Evolutionary conservation across 768 basidiomycete genomes (phyloP).

Genomic region (Russula sp.): DNA sequence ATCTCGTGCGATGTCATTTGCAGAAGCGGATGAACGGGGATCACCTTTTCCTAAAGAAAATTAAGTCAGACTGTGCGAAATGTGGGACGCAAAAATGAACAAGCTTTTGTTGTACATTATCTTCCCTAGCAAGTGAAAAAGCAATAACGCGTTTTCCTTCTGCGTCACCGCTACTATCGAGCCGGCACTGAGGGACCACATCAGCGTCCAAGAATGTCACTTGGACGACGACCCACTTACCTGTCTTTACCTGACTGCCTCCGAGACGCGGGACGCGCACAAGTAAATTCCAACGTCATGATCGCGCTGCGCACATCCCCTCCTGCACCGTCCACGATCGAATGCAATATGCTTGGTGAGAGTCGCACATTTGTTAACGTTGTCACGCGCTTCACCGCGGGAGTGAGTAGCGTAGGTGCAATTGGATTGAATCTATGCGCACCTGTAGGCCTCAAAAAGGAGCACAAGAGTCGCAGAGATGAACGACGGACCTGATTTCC

Average conservation of each 20-base stretch:
- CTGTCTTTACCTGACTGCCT: constrained; percentile 34
- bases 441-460: constrained; percentile 1
- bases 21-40: constrained; percentile 48
- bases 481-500: constrained; percentile 70
- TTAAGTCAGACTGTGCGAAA: constrained; percentile 4
- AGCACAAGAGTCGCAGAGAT: background rate
- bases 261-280: constrained; percentile 37
- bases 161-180: constrained; percentile 67
- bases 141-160: constrained; percentile 75
- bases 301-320: constrained; percentile 93
- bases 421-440: constrained; percentile 81
- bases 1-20: constrained; percentile 60
- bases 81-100: constrained; percentile 24
- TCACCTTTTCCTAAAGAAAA: constrained; percentile 64
- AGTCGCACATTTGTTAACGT: constrained; percentile 34
- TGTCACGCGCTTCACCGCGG: constrained; percentile 63
- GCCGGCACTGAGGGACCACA: constrained; percentile 13
- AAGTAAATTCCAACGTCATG: constrained; percentile 89
- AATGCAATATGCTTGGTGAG: constrained; percentile 62
- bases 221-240: constrained; percentile 20
- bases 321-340: constrained; percentile 71
- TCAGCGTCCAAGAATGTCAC: constrained; percentile 17
- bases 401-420: constrained; percentile 76
- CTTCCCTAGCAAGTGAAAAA: constrained; percentile 93
- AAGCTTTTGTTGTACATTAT: constrained; percentile 92